A percentile compares a stretch with the other conserved stretches of the same genome.
These are phyloP conservation scores for Yarrowia porcina DNA, from an alignment of 805 yeast species.

Conservation along the genomic window DNA sequence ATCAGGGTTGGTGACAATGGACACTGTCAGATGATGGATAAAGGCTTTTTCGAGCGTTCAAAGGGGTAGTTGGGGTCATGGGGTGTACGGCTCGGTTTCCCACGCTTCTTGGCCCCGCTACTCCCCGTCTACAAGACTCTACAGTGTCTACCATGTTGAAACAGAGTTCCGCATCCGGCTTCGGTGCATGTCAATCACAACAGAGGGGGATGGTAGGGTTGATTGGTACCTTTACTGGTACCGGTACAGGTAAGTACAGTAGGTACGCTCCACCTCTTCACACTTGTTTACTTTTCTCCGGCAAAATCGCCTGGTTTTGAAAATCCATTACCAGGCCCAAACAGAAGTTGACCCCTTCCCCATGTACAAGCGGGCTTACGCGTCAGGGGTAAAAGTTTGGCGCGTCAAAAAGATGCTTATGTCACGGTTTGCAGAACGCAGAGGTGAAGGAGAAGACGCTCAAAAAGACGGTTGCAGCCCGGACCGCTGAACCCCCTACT, in stretches of 20 bases:
- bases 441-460: background rate
- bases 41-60: background rate
- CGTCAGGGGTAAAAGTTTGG: slow-evolving; percentile 23
- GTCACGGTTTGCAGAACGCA: background rate
- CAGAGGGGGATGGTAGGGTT: no score
- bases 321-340: no score
- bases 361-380: slow-evolving; percentile 1
- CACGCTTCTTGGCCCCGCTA: background rate
- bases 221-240: no score
- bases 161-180: slow-evolving; percentile 24
- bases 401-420: background rate
- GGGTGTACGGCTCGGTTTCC: background rate
- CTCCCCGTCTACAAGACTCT: background rate
- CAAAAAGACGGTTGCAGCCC: no score
- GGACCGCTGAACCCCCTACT: no score
- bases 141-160: background rate
- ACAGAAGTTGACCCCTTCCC: no score
- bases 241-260: no score
- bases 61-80: background rate
- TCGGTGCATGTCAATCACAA: slow-evolving; percentile 16
- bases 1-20: background rate
- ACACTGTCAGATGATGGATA: background rate
- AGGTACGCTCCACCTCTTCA: background rate
- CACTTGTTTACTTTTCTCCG: no score
- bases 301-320: no score